A percentile compares a stretch with the other conserved stretches of the same genome.
Conservation (phyloP, 2,329 filamentous ascomycete genomes). For the Fusarium abutilonis region DNA sequence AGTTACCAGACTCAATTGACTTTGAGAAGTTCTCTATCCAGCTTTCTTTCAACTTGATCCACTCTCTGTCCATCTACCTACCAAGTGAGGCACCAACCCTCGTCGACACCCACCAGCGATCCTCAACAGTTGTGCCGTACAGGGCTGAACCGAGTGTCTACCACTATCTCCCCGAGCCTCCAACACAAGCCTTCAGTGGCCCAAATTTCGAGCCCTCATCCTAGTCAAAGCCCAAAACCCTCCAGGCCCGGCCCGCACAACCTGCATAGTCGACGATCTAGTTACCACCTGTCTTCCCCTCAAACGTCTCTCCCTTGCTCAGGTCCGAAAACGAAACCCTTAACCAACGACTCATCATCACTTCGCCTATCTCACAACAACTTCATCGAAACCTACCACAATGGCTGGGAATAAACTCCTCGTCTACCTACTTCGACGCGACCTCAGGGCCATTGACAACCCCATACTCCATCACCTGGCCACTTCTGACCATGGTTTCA, state of each 20-base stretch:
- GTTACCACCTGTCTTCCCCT: not conserved
- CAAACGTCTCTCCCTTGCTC: slow-evolving; percentile 9
- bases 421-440: slow-evolving; percentile 76
- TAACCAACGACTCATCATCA: slow-evolving; percentile 1
- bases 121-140: slow-evolving; percentile 5
- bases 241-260: slow-evolving; percentile 15
- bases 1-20: slow-evolving; percentile 22
- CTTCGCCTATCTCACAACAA: not conserved
- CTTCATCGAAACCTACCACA: not conserved
- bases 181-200: slow-evolving; percentile 7
- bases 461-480: slow-evolving; percentile 71
- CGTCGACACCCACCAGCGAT: slow-evolving; percentile 14
- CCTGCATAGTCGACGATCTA: slow-evolving; percentile 16
- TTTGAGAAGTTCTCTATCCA: not conserved
- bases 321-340: not conserved
- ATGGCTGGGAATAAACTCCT: slow-evolving; percentile 62
- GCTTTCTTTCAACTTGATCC: not conserved
- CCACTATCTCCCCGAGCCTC: slow-evolving; percentile 1
- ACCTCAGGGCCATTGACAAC: slow-evolving; percentile 79
- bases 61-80: not conserved
- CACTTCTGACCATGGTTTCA: slow-evolving; percentile 64
- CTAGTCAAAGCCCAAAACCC: not conserved
- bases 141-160: slow-evolving; percentile 9
- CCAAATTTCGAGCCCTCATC: slow-evolving; percentile 10
- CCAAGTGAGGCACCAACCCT: slow-evolving; percentile 13